Evolutionary conservation across 306 rosid species (phyloP), one percentile per base, ranked within the genome.

Genomic region (Begonia loranthoides): DNA sequence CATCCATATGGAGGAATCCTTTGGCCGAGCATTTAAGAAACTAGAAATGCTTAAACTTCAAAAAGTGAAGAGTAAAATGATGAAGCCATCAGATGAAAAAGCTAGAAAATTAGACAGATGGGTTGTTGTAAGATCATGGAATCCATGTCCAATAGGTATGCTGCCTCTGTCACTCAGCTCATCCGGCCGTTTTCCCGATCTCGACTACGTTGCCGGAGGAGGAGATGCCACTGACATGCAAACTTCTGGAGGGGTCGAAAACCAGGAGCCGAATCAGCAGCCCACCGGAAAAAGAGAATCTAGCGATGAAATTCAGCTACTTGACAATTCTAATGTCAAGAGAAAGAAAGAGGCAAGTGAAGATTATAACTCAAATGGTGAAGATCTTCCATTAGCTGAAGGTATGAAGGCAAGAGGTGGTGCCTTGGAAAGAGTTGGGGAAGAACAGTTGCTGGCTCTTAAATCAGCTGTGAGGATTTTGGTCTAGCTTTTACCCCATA

Each of bases 61-160:
- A 59, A 61, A 62, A 39, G 45, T 33, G 62, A 80, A 68, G 67
- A 67, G 57, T 24, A 66, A 73, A 60, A 57, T 15, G 33, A 44
- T 52, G 16, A 49, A 19, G 21, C 38, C 66, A 39, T 39, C 59
- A n/a, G 66, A 71, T 47, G 56, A 59, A n/a, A 71, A 66, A 40
- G 49, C 34, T 1, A 47, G 45, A 65, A 61, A 43, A 41, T 51
- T 82, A 17, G 66, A 41, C 47, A 65, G 65, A 57, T 92, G 99
- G 99, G 55, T 72, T 38, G 49, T 71, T 46, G 66, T 92, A 53
- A 75, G 67, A 49, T 75, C 85, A 28, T 86, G 99, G 99, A 86
- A 74, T 54, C 81, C 78, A 1, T 92, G 99, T 66, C 99, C 96
- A 3, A 76, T 92, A 17, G 99, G 99, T 61, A 83, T 76, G 96